Percentiles rank a stretch among this genome's conserved stretches.
These are phyloP conservation scores for Breynia disticha DNA, from an alignment of 441 rosid genomes.

Conservation along the genomic window DNA sequence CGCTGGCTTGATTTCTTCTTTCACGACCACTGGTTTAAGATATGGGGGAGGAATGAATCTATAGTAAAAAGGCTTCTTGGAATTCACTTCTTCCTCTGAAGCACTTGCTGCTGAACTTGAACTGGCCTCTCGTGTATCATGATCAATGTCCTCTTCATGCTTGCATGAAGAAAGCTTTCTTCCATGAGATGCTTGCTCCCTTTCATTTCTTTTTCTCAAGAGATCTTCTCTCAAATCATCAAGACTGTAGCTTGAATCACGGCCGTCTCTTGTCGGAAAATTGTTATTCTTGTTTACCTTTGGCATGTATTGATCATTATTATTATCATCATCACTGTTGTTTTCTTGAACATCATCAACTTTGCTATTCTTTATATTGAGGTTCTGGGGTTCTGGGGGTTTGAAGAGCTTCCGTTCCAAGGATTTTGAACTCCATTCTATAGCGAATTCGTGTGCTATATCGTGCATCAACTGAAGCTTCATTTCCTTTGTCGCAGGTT, in stretches of 20 bases:
- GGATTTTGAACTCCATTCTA: constrained; percentile 54
- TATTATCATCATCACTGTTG: neutral
- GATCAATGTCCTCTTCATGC: constrained; percentile 19
- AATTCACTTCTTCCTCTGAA: constrained; percentile 31
- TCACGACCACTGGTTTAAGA: constrained; percentile 18
- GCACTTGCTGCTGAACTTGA: constrained; percentile 36
- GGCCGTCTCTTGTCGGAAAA: too few relatives aligned
- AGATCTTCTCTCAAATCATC: constrained; percentile 4
- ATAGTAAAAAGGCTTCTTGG: constrained; percentile 27
- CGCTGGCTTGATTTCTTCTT: constrained; percentile 25
- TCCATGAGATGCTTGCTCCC: constrained; percentile 9
- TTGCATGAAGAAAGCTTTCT: neutral
- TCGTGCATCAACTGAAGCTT: constrained; percentile 52
- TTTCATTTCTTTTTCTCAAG: constrained; percentile 10
- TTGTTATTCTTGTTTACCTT: constrained; percentile 9
- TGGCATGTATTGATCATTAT: constrained; percentile 6
- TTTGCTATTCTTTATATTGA: constrained; percentile 8
- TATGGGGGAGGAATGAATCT: constrained; percentile 41
- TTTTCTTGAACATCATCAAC: neutral
- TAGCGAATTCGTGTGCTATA: constrained; percentile 42
- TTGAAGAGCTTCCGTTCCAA: constrained; percentile 47
- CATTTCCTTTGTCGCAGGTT: constrained; percentile 44
- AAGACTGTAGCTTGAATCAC: constrained; percentile 3
- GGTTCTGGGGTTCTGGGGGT: constrained; percentile 24
- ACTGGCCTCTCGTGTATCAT: constrained; percentile 25